These are phyloP conservation scores for Hirschfeldia incana DNA, from an alignment of 345 rosid species.

Conservation along the genomic window DNA sequence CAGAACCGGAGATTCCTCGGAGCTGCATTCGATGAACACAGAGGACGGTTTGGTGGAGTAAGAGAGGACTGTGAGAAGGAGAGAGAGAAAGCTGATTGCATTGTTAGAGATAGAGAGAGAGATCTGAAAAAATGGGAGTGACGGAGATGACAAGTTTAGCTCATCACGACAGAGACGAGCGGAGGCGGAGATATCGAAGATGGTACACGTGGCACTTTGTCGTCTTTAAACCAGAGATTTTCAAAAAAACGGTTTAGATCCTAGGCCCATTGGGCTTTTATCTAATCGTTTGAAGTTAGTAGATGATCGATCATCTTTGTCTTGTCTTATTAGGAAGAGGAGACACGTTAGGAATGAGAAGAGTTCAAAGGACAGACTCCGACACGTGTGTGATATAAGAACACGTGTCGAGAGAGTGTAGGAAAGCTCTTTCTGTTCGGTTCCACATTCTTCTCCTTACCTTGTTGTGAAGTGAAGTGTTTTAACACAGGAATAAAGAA, in stretches of 20 bases:
- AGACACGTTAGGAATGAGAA: constrained; percentile 29
- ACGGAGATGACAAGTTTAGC: constrained; percentile 25
- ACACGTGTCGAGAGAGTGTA: constrained; percentile 30
- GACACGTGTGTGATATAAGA: constrained; percentile 32
- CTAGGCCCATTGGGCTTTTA: constrained; percentile 35
- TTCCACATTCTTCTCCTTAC: constrained; percentile 24
- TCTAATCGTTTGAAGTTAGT: not conserved
- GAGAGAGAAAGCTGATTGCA: constrained; percentile 63
- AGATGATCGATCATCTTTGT: not conserved
- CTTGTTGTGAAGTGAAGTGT: constrained; percentile 8
- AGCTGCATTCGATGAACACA: constrained; percentile 33
- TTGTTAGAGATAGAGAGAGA: constrained; percentile 24
- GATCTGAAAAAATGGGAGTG: constrained; percentile 19
- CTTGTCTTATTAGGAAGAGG: not conserved
- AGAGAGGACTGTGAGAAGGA: constrained; percentile 51
- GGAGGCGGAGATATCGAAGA: constrained; percentile 61
- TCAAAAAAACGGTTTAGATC: not conserved
- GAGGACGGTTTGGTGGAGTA: constrained; percentile 39
- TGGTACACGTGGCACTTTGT: constrained; percentile 39
- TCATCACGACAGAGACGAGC: not conserved
- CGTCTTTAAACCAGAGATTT: constrained; percentile 17
- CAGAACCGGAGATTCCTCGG: constrained; percentile 67
- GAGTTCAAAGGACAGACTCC: constrained; percentile 30
- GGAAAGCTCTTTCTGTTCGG: constrained; percentile 10
- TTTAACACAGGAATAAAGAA: not conserved